Base-by-base conservation (phyloP, 2,329 filamentous ascomycete genomes). In the Fusarium verticillioides region DNA sequence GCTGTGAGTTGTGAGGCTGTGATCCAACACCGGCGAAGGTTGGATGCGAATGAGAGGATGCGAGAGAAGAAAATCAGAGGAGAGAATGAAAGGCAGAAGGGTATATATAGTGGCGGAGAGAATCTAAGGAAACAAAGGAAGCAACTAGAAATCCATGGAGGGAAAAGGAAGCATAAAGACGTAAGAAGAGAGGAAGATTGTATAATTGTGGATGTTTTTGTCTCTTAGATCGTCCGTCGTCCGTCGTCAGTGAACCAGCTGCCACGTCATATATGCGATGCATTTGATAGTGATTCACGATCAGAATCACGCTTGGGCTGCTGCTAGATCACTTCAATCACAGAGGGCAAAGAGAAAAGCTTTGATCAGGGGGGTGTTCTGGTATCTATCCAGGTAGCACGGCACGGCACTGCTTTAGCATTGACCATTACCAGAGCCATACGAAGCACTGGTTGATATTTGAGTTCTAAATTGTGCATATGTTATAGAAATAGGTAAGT, bases 401-500 rank as follows among this genome's bases (percentile, higher is more conserved):
- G 10, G 28, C 28, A 30, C 7, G 30, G 10, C 10, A 30, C 30
- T 30, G 30, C 10, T 11, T 30, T 30, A 9, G 30, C 30, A 30
- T 30, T 11, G 30, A 30, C 9, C 30, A 30, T 30, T 30, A 30
- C 30, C 30, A 30, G 30, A 30, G 30, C 30, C 9, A 30, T 30
- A 11, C 30, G 30, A 30, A 30, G 11, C 3, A 23, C 13, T 23
- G 30, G 5, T 12, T 19, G 4, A 4, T 34, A 23, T 19, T 13
- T 18, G 30, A 34, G 16, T 16, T n/a, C 2, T 18, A 4, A 0
- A 0, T 13, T 11, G 12, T 5, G 8, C 34, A 23, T 13, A 23
- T 4, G 19, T 7, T 19, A 15, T n/a, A 9, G 4, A 30, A 16
- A 13, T 32, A 4, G 7, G 21, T 7, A 2, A 19, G 2, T 23